Conservation (phyloP, 2,329 filamentous ascomycete species). For the Orbilia ellipsospora region DNA sequence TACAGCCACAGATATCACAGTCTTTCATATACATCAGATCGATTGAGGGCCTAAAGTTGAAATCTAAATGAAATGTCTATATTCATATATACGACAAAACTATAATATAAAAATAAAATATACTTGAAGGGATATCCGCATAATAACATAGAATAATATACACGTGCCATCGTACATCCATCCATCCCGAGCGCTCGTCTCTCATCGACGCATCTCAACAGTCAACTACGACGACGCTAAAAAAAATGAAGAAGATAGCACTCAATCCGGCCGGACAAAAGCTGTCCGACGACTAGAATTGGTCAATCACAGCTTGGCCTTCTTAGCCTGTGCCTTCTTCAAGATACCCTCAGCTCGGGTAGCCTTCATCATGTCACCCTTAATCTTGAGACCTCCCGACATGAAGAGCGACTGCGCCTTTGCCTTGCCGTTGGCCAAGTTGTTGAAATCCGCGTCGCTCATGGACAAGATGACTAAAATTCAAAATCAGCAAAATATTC, state of each 20-base stretch:
- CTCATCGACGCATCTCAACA: background rate
- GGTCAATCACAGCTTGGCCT: slow-evolving; percentile 79
- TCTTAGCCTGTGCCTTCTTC: slow-evolving; percentile 80
- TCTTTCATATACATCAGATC: too few species aligned
- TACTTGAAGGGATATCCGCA: background rate
- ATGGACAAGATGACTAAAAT: slow-evolving; percentile 81
- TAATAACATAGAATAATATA: background rate
- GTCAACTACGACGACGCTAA: background rate
- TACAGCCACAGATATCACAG: too few species aligned
- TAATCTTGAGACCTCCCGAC: slow-evolving; percentile 98
- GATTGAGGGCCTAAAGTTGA: too few species aligned
- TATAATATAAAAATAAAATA: slow-evolving; percentile 1
- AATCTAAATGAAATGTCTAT: too few species aligned
- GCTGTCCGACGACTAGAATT: background rate
- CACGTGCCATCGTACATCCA: background rate
- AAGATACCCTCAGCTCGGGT: slow-evolving; percentile 88
- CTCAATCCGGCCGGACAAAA: too few species aligned
- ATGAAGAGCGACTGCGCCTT: slow-evolving; percentile 97
- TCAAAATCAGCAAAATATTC: background rate
- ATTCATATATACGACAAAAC: slow-evolving; percentile 1
- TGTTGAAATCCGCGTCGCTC: slow-evolving; percentile 85
- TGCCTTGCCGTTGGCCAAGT: slow-evolving; percentile 84
- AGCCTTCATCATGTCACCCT: slow-evolving; percentile 98
- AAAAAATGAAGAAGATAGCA: background rate
- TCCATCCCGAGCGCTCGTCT: background rate